Base-by-base conservation (phyloP, 768 basidiomycete species). In the Kwoniella mangroviensis region DNA sequence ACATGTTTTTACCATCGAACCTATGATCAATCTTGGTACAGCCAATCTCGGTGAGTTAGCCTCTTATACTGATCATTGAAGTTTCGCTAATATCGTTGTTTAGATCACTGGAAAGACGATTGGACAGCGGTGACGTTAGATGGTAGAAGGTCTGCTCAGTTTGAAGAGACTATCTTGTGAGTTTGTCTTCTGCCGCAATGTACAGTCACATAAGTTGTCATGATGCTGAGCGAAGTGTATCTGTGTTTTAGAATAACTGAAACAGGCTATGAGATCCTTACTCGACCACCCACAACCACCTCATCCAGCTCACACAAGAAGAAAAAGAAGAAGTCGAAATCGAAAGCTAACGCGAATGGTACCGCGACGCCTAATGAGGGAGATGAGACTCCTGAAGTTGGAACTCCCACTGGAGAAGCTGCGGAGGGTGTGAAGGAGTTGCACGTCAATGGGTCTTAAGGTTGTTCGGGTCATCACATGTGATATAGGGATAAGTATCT, bases 41-140 rank as follows among this genome's bases (percentile, higher is more conserved):
- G 72, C 76, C 49, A 76, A 75, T 53, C 73, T 84, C 9, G 75
- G 75, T 71, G 67, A 75, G 73, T 69, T 63, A 41, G 9, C 21
- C 19, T 4, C 10, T 21, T 26, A 51, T n/a, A 19, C 10, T 2
- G 9, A 6, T 4, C 15, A 12, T 2, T 4, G 42, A 34, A 11
- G 11, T 21, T 13, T 10, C 45, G 61, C 61, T 62, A 19, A 62
- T 62, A 2, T 3, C 11, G 12, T 9, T 43, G 51, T 43, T 12
- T 51, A 71, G 76, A 77, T 26, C 80, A 81, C 71, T 83, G 94
- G 94, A 90, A 91, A 41, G 94, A 96, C 82, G 90, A 93, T 79
- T 98, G 96, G 96, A 98, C 96, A 2, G 93, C 95, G 1, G 93
- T 91, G 22, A 99, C 97, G 4, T 83, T 87, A 13, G 96, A 98